Percentiles rank a stretch among this genome's conserved stretches.
Conservation (phyloP, 2,329 filamentous ascomycete species). For the Trichoderma oligosporum region DNA sequence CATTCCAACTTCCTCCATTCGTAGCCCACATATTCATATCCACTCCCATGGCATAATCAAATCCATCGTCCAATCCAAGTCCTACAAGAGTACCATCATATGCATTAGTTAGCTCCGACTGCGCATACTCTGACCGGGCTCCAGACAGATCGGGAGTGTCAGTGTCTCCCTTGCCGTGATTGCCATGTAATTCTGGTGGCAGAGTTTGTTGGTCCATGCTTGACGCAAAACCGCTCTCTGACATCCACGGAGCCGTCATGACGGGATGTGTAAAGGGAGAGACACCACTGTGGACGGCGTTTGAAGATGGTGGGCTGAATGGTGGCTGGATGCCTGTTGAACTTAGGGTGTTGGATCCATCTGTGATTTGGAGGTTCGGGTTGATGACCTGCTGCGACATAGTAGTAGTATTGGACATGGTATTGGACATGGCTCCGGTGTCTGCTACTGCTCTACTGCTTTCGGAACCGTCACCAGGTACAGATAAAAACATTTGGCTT, state of each 20-base stretch:
- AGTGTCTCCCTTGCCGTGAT: neutral
- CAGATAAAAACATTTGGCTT: constrained; percentile 20
- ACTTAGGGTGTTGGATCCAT: constrained; percentile 23
- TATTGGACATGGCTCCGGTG: neutral
- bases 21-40: constrained; percentile 38
- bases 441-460: no score
- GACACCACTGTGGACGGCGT: constrained; percentile 22
- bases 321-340: neutral
- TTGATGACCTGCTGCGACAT: constrained; percentile 25
- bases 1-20: constrained; percentile 31
- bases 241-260: constrained; percentile 30
- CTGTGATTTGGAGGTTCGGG: constrained; percentile 27
- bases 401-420: no score
- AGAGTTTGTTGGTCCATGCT: constrained; percentile 4
- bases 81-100: constrained; percentile 48
- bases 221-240: constrained; percentile 27
- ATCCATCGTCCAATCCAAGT: constrained; percentile 44
- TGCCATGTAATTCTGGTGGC: neutral
- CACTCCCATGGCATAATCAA: constrained; percentile 41
- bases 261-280: constrained; percentile 32
- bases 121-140: constrained; percentile 11
- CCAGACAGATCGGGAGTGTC: constrained; percentile 21
- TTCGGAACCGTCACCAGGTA: no score
- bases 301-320: neutral
- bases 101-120: constrained; percentile 44